Base-by-base conservation (phyloP, 2,329 filamentous ascomycete species). In the Aspergillus oerlinghausenensis region DNA sequence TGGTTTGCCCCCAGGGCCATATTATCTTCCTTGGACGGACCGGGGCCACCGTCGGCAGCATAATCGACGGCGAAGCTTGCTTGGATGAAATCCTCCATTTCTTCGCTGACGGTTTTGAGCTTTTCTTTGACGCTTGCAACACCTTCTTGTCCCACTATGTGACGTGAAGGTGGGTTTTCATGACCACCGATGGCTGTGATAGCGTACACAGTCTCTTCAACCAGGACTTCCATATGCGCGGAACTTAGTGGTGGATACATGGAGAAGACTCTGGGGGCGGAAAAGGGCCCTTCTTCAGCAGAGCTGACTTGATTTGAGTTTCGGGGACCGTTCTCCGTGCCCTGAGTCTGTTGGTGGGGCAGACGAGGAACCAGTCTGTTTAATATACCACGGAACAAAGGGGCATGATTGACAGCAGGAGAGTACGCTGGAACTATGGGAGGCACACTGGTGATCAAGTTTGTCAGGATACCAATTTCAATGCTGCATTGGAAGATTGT, bases 401-500 rank as follows among this genome's bases (percentile, higher is more conserved):
- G 92, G 2, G 90, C 91, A 2, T 86, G 86, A 60, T 90, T 91
- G 61, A 83, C 82, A 55, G 85, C 82, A 57, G 84, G 84, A 7
- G 88, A 83, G 66, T 89, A 89, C 59, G 84, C 85, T 1, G 82
- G 81, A n/a, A 69, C 63, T 69, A 96, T 83, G 38, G 87, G 86
- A 4, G 93, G 92, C 2, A 90, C 89, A 63, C 93, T 90, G 50
- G 87, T 88, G 65, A 97, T 88, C 55, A 88, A 87, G 75, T 96
- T 96, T 28, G 90, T 94, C 56, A 97, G 81, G 32, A 91, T 86
- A 62, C 88, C 86, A 60, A 96, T 90, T 77, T 97, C 93, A 76
- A 96, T 91, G 74, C 92, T 95, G 26, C 92, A 92, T 78, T 99
- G 93, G 48, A 99, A 88, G 63, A 97, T 92, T 43, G 92, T 97